Evolutionary conservation across 805 yeast genomes (phyloP), one percentile per base, ranked within the genome.

Genomic region (Wickerhamiella domercqiae): DNA sequence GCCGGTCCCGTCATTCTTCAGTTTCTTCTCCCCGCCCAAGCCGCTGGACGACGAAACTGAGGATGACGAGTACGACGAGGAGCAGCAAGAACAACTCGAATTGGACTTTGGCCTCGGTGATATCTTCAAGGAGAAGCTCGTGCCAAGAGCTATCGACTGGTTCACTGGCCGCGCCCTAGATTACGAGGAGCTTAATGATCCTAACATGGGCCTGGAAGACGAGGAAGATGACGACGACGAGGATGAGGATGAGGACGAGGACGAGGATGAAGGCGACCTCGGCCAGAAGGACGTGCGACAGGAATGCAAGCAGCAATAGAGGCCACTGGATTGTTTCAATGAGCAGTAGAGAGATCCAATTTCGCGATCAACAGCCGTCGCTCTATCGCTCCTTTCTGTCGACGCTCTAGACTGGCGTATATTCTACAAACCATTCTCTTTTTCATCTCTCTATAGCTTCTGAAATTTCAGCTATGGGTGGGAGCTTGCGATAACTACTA

Each of bases 81-180:
- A 73, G 34, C 64, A 86, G 47, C 95, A 84, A 59, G 77, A 73
- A 40, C 72, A 82, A 55, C 68, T 90, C 52, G 95, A 84, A 51
- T 66, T 81, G 50, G 98, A 90, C 62, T 90, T 90, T 64, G 90
- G 84, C 55, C 68, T 90, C 45, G 98, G 97, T 45, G 98, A 90
- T 62, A 86, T 86, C 53, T 73, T 90, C 57, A 90, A 90, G 66
- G 97, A 90, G 60, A 80, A 90, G 60, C 70, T 90, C 55, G 77
- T 90, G 45, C 96, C 97, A 45, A 75, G 95, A 56, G 97, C 97
- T 37, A 71, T 90, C 52, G 97, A 87, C 57, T 90, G 98, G 97
- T 90, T 84, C 60, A 87, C 98, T 7, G 98, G 98, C 34, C 83
- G 83, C 47, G 98, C 98, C 18, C 69, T 87, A 41, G 93, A 80